A percentile compares a stretch with the other conserved stretches of the same genome.
phyloP scores from a whole-genome alignment of 306 rosid genomes.

The Morella rubra region DNA sequence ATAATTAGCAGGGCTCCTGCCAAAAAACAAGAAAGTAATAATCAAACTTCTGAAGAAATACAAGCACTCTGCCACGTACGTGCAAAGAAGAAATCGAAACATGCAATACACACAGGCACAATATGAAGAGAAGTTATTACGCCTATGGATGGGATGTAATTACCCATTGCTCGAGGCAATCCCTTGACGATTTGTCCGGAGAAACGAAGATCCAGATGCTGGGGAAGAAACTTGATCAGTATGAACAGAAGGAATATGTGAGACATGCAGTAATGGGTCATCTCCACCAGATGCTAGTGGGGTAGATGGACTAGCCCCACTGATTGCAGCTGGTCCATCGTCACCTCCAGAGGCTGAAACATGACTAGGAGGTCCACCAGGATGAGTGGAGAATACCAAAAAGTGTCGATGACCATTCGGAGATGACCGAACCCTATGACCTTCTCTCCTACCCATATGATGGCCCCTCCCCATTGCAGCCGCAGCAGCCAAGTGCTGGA shows the following conservation, averaged over 20 bases:
- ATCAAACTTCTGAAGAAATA: conserved; percentile 9
- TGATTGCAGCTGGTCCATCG: conserved; percentile 42
- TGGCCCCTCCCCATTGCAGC: conserved; percentile 78
- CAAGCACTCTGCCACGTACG: conserved; percentile 1
- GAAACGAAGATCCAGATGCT: conserved; percentile 39
- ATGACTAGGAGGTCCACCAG: conserved; percentile 38
- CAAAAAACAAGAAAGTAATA: conserved; percentile 6
- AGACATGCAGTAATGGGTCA: conserved; percentile 43
- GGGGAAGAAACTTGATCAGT: conserved; percentile 45
- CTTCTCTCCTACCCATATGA: conserved; percentile 64
- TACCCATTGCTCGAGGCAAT: conserved; percentile 46
- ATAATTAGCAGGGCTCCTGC: conserved; percentile 44
- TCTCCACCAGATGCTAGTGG: conserved; percentile 44
- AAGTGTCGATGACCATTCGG: conserved; percentile 63
- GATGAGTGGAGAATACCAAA: conserved; percentile 54
- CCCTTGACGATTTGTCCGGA: conserved; percentile 45
- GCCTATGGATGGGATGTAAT: not conserved
- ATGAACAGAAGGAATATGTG: conserved; percentile 36
- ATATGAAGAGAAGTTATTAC: not conserved
- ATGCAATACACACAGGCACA: not conserved
- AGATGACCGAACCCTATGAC: conserved; percentile 47
- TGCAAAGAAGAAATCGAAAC: not conserved
- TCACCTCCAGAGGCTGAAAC: conserved; percentile 42
- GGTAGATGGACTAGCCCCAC: conserved; percentile 49
- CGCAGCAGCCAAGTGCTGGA: conserved; percentile 89